These are phyloP conservation scores for Spergularia azorica DNA, from an alignment of 179 eudicot genomes.

Conservation along the genomic window DNA sequence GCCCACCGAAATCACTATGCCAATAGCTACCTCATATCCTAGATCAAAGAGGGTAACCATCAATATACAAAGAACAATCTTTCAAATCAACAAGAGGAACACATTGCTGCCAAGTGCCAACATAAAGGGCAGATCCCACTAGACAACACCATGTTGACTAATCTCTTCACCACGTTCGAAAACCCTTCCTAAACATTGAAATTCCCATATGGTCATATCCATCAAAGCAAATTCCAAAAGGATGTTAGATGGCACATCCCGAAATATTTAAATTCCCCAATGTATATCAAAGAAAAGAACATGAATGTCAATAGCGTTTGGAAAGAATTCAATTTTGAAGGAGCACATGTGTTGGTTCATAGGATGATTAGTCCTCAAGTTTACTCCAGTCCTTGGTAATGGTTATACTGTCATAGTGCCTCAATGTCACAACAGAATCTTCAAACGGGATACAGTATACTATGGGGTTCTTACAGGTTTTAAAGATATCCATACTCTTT, in stretches of 20 bases:
- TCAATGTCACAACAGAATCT: not conserved
- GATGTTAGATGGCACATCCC: not conserved
- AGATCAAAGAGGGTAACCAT: no score
- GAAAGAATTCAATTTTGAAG: not conserved
- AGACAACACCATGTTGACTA: no score
- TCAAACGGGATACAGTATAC: not conserved
- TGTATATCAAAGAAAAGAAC: not conserved
- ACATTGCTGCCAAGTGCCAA: no score
- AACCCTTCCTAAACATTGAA: not conserved
- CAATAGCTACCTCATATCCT: no score
- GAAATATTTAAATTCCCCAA: not conserved
- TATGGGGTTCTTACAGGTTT: no score
- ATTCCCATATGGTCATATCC: not conserved
- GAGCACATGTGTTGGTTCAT: not conserved
- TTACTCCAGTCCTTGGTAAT: not conserved
- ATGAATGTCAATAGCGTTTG: not conserved
- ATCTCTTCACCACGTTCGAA: not conserved
- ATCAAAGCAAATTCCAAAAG: not conserved
- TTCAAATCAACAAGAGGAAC: no score
- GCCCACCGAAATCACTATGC: no score
- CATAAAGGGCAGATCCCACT: no score
- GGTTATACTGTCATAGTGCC: no score
- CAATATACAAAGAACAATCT: no score
- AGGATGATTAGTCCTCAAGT: not conserved
- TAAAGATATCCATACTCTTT: no score